phyloP scores from a whole-genome alignment of 2,329 filamentous ascomycete genomes.

The Paracorniculantispora psalliotae region DNA sequence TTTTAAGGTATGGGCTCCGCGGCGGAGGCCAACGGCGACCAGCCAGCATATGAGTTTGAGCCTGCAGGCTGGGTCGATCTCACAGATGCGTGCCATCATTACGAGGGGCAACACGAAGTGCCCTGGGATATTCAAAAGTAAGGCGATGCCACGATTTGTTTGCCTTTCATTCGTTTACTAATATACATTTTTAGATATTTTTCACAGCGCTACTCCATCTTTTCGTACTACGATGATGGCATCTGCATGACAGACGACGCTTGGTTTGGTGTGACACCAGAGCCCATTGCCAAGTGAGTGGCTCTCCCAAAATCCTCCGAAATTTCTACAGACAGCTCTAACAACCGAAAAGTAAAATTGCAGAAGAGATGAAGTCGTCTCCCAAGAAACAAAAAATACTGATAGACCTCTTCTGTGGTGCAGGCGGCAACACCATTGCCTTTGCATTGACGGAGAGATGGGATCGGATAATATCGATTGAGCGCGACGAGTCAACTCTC shows the following conservation, averaged over 20 bases:
- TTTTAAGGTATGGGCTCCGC: background rate
- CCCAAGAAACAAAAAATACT: slow-evolving; percentile 57
- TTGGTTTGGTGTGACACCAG: slow-evolving; percentile 96
- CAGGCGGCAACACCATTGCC: slow-evolving; percentile 91
- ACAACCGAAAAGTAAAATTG: slow-evolving; percentile 58
- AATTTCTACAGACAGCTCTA: slow-evolving; percentile 9
- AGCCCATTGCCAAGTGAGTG: slow-evolving; percentile 76
- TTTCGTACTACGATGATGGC: slow-evolving; percentile 80
- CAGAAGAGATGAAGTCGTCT: slow-evolving; percentile 60
- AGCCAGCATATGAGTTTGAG: slow-evolving; percentile 29
- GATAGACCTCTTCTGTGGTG: slow-evolving; percentile 86
- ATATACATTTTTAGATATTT: slow-evolving; percentile 64
- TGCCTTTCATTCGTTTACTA: background rate
- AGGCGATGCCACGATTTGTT: background rate
- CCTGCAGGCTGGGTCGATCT: slow-evolving; percentile 44
- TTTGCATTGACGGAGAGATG: slow-evolving; percentile 78
- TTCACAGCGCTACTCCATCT: slow-evolving; percentile 82
- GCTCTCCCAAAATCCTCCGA: background rate
- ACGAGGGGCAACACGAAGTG: slow-evolving; percentile 63
- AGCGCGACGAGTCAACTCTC: slow-evolving; percentile 74
- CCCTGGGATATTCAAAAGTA: slow-evolving; percentile 83
- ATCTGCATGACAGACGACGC: slow-evolving; percentile 88
- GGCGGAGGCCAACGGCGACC: background rate
- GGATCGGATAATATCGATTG: slow-evolving; percentile 81
- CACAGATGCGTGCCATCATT: slow-evolving; percentile 69